Evolutionary conservation across 2,329 filamentous ascomycete species (phyloP).

Genomic region (Stachybotrys echinatus): DNA sequence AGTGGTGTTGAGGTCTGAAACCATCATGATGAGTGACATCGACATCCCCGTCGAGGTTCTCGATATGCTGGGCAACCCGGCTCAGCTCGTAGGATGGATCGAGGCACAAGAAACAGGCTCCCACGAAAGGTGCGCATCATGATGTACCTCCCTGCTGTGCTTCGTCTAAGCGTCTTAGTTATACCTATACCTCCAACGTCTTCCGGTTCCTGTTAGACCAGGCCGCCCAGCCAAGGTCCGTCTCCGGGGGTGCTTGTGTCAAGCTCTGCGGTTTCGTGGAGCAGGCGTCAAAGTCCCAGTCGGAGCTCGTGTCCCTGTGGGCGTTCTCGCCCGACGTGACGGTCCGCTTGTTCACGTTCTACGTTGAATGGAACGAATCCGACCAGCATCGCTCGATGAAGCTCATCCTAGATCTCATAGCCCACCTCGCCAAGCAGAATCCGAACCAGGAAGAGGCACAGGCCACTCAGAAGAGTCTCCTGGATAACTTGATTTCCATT

Average conservation of each 20-base stretch:
- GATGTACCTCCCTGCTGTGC: not conserved
- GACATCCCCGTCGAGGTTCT: conserved; percentile 15
- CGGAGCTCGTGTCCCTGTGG: conserved; percentile 37
- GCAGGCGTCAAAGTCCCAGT: conserved; percentile 47
- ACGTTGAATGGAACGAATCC: conserved; percentile 62
- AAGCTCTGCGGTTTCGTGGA: conserved; percentile 60
- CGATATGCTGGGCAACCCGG: conserved; percentile 29
- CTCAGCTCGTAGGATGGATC: conserved; percentile 34
- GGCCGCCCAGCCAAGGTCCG: conserved; percentile 48
- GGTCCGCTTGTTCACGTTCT: conserved; percentile 53
- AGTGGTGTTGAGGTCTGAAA: not conserved
- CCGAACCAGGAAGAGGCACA: conserved; percentile 31
- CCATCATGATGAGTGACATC: not conserved
- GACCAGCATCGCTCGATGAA: conserved; percentile 61
- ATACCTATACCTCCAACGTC: conserved; percentile 27
- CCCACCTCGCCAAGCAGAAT: conserved; percentile 45
- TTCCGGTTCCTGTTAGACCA: conserved; percentile 43
- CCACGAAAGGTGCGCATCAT: conserved; percentile 29
- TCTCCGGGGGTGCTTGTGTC: conserved; percentile 50
- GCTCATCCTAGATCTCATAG: conserved; percentile 54
- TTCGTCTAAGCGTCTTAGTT: conserved; percentile 4
- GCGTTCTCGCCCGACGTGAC: conserved; percentile 46
- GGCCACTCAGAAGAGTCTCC: conserved; percentile 37
- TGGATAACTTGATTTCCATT: conserved; percentile 51
- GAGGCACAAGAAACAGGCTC: conserved; percentile 28